Evolutionary conservation across 2,329 filamentous ascomycete species (phyloP).

Genomic region (Phaeosphaeriaceae sp.): DNA sequence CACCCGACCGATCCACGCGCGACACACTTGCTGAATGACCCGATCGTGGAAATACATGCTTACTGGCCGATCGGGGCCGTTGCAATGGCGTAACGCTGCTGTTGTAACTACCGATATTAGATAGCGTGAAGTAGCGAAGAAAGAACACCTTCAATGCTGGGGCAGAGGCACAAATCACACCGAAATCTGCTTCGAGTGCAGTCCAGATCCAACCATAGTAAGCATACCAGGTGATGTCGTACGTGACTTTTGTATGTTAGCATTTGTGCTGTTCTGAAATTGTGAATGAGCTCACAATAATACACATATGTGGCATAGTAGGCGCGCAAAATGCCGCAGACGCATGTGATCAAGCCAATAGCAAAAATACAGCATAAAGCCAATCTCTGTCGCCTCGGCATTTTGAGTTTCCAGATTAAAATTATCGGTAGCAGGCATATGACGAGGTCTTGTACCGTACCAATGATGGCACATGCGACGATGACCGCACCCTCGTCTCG

Average conservation of each 20-base stretch:
- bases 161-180: conserved; percentile 51
- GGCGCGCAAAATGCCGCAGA: conserved; percentile 46
- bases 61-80: neutral
- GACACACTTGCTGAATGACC: conserved; percentile 9
- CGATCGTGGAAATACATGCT: neutral
- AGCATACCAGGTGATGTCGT: conserved; percentile 51
- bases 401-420: conserved; percentile 53
- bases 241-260: conserved; percentile 27
- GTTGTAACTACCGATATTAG: conserved; percentile 3
- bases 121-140: conserved; percentile 46
- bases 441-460: conserved; percentile 50
- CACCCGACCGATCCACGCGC: conserved; percentile 10
- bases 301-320: conserved; percentile 46
- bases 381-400: conserved; percentile 52
- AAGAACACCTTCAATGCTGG: conserved; percentile 54
- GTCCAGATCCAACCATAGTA: conserved; percentile 51
- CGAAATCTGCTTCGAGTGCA: conserved; percentile 50
- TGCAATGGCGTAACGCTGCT: conserved; percentile 8
- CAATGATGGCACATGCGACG: conserved; percentile 47
- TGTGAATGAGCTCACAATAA: conserved; percentile 21
- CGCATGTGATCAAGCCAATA: conserved; percentile 50
- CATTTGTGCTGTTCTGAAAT: neutral
- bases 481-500: conserved; percentile 48
- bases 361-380: conserved; percentile 54
- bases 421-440: conserved; percentile 52